Evolutionary conservation across 2,329 filamentous ascomycete species (phyloP).

Genomic region (Scedosporium aurantiacum): DNA sequence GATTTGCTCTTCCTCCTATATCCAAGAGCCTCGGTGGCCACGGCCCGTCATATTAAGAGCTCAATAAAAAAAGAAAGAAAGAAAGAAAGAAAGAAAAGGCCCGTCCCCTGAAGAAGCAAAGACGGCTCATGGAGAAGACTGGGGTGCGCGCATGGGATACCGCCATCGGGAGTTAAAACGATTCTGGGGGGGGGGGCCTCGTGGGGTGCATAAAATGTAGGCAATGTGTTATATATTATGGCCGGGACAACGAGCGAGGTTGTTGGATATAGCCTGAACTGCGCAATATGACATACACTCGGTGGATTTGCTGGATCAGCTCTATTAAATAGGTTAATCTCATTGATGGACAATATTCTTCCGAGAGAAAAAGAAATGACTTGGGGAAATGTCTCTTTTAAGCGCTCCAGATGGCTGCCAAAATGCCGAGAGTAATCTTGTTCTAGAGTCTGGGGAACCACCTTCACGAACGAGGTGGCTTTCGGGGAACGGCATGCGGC

Average conservation of each 20-base stretch:
- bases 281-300: background rate
- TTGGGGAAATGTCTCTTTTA: background rate
- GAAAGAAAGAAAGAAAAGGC: background rate
- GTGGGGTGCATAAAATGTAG: background rate
- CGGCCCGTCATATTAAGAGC: constrained; percentile 1
- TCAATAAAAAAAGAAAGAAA: background rate
- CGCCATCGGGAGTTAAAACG: background rate
- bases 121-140: background rate
- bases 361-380: background rate
- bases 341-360: background rate
- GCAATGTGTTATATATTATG: background rate
- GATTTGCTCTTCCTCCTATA: background rate
- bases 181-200: background rate
- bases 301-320: background rate
- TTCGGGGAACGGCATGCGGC: background rate
- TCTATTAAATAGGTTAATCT: background rate
- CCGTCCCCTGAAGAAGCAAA: background rate
- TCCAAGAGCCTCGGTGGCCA: background rate
- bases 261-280: background rate
- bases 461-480: background rate
- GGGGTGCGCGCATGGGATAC: background rate
- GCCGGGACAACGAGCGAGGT: background rate
- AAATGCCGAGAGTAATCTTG: background rate
- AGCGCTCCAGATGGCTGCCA: background rate
- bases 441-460: background rate